Percentiles rank a stretch among this genome's conserved stretches.
Conservation (phyloP, 2,329 filamentous ascomycete genomes). For the Colletotrichum karsti region DNA sequence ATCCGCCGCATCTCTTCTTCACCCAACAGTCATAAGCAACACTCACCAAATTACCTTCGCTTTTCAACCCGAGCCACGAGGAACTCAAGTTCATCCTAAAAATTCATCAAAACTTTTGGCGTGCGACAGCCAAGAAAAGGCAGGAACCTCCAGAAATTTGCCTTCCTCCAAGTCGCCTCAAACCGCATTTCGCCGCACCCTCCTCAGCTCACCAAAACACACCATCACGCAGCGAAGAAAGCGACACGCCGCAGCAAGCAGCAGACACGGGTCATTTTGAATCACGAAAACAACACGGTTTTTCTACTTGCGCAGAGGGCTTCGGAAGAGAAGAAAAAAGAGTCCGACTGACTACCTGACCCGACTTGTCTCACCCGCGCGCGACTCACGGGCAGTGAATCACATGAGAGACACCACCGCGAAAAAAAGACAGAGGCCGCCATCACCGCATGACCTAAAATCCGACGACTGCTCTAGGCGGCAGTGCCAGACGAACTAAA, state of each 20-base stretch:
- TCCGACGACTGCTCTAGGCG: background rate
- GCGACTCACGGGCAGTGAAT: background rate
- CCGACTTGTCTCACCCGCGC: background rate
- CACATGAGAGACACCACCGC: constrained; percentile 4
- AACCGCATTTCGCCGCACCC: background rate
- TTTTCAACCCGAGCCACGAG: background rate
- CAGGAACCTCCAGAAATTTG: background rate
- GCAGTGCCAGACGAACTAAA: background rate
- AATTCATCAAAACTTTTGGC: background rate
- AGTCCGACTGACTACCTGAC: background rate
- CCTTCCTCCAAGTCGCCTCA: background rate
- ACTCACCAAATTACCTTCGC: background rate
- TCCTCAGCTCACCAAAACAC: background rate
- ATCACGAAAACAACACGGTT: background rate
- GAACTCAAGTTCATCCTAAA: background rate
- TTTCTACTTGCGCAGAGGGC: background rate
- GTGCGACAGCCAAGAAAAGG: background rate
- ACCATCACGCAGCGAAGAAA: background rate
- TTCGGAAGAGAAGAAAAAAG: background rate
- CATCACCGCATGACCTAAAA: constrained; percentile 13
- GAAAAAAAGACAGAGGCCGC: background rate
- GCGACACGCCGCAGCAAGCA: background rate
- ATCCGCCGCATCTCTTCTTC: no score
- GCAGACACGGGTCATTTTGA: background rate
- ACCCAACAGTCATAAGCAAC: no score